Evolutionary conservation across 768 basidiomycete genomes (phyloP), one percentile per base, ranked within the genome.

Genomic region (Podaxis carcinomalis): DNA sequence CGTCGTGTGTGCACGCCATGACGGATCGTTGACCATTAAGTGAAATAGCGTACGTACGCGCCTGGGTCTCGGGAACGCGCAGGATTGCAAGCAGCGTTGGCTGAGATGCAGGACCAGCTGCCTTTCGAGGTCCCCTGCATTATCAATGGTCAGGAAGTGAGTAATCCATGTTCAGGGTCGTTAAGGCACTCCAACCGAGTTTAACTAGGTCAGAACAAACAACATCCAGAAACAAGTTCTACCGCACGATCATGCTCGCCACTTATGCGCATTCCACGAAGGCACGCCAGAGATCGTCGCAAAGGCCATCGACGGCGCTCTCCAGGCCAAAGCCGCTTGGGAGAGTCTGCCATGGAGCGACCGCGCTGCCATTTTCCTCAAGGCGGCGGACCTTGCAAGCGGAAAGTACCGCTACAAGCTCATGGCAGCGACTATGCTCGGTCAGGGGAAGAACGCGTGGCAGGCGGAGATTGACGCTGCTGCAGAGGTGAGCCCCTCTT

Each of bases 381-480:
- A 96, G 74, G 97, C 97, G 4, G 97, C 97, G 23, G 97, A 99
- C 73, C 86, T 99, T 54, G 85, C 94, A 60, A 88, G 92, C 69
- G 93, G 92, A 57, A 99, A 98, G 81, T 97, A 98, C 73, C 82
- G 97, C 65, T 96, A 95, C 78, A 89, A 89, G 76, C 80, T 99
- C 51, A 81, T 98, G 77, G 97, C 97, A 44, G 95, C 96, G 42
- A 98, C 96, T 47, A 97, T 99, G 76, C 81, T 99, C 51, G 97
- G 97, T 14, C 97, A 99, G 77, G 97, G 97, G 44, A 99, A 99
- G 86, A 99, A 98, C 72, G 89, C 83, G 14, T 99, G 97, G 97
- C 97, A 99, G 77, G 97, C 97, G 14, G 97, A 99, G 81, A 98
- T 99, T 64, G 97, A 99, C 73, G 93, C 97, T 57, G 97, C 95